Conservation (phyloP, 192 early-diverging fungal species). For the Umbelopsis vinacea region DNA sequence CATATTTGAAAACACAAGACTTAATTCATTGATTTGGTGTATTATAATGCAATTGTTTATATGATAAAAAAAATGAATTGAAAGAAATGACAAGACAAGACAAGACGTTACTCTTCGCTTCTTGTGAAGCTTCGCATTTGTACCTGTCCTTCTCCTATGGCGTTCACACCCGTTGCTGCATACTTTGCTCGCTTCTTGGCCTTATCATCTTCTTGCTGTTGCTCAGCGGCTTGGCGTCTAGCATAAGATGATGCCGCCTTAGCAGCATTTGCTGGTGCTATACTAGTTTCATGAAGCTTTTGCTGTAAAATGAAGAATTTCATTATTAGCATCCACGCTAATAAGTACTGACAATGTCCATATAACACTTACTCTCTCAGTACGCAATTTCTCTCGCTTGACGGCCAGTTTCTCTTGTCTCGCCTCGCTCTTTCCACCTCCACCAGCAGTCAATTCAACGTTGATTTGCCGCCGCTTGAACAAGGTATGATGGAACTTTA, state of each 20-base stretch:
- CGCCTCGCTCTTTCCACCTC: conserved; percentile 63
- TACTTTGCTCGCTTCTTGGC: conserved; percentile 14
- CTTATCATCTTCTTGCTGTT: conserved; percentile 43
- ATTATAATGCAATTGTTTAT: not conserved
- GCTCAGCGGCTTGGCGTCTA: conserved; percentile 39
- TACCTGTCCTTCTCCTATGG: not conserved
- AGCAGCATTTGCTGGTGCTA: conserved; percentile 46
- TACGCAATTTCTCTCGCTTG: conserved; percentile 54
- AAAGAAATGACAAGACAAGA: not conserved
- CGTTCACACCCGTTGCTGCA: conserved; percentile 6
- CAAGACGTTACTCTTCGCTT: not conserved
- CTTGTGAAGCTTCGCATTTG: not conserved
- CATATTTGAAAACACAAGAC: too few species aligned
- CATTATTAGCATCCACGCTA: not conserved
- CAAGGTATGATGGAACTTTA: conserved; percentile 65
- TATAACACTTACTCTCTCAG: conserved; percentile 54
- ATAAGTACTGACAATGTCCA: not conserved
- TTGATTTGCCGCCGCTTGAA: conserved; percentile 71
- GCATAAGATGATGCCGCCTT: conserved; percentile 44
- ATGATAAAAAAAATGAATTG: not conserved
- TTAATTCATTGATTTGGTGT: not conserved
- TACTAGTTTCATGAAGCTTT: conserved; percentile 52
- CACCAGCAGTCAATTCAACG: conserved; percentile 76
- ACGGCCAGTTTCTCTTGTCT: conserved; percentile 52
- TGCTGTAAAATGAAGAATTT: conserved; percentile 33